Evolutionary conservation across 78 protist species (phyloP).

Genomic region (Chrysochromulina tobinii): DNA sequence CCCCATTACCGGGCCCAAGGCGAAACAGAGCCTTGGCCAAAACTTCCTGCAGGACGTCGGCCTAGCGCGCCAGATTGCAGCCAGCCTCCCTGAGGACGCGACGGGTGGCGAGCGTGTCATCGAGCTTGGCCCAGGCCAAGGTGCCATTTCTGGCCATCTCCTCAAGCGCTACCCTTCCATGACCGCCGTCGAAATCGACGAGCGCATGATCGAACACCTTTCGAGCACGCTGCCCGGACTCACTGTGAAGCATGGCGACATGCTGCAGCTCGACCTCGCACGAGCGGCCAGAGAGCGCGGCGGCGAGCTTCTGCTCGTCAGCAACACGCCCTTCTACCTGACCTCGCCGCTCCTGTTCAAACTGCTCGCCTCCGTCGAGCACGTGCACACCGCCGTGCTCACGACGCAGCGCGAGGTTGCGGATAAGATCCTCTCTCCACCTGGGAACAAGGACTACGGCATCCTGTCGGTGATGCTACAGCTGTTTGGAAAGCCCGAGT

Average conservation of each 20-base stretch:
- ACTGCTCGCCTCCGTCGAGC: neutral
- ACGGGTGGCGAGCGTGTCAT: neutral
- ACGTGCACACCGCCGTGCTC: neutral
- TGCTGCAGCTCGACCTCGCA: neutral
- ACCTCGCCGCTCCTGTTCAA: constrained; percentile 13
- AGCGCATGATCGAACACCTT: neutral
- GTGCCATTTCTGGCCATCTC: constrained; percentile 5
- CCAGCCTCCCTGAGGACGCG: neutral
- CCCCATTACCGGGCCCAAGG: neutral
- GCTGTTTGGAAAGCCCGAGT: constrained; percentile 17
- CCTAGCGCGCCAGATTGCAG: neutral
- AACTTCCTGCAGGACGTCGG: constrained; percentile 22
- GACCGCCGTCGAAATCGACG: constrained; percentile 34
- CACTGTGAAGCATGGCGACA: neutral
- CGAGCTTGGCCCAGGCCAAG: constrained; percentile 50
- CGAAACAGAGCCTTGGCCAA: constrained; percentile 44
- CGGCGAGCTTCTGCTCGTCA: neutral
- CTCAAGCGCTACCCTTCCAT: neutral
- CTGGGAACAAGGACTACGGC: constrained; percentile 14
- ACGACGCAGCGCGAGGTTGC: constrained; percentile 32
- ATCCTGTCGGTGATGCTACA: constrained; percentile 1
- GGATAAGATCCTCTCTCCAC: neutral
- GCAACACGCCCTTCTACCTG: constrained; percentile 41
- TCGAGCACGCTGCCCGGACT: neutral
- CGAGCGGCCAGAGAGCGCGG: neutral